Evolutionary conservation across 2,329 filamentous ascomycete species (phyloP).

Genomic region (Fusarium liriodendri): DNA sequence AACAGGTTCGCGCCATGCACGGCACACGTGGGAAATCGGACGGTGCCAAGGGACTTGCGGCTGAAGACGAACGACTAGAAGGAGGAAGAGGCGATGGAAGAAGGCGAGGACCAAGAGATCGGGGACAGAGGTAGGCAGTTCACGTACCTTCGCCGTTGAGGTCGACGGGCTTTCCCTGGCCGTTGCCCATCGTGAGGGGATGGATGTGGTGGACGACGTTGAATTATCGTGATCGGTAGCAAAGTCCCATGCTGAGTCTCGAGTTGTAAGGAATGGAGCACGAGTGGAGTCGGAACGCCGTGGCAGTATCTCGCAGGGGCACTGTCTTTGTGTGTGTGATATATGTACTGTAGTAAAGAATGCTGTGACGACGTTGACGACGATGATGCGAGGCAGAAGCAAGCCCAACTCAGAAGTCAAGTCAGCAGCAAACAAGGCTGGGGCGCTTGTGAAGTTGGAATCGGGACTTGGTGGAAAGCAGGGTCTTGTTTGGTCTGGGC

Average conservation of each 20-base stretch:
- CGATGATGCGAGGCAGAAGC: slow-evolving; percentile 29
- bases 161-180: slow-evolving; percentile 91
- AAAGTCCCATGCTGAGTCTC: slow-evolving; percentile 46
- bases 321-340: slow-evolving; percentile 28
- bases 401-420: slow-evolving; percentile 31
- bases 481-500: slow-evolving; percentile 38
- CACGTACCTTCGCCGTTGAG: slow-evolving; percentile 88
- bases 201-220: slow-evolving; percentile 42
- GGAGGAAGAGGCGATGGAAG: slow-evolving; percentile 16
- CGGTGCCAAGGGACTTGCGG: slow-evolving; percentile 34
- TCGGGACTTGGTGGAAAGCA: slow-evolving; percentile 36
- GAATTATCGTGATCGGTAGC: slow-evolving; percentile 45
- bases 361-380: slow-evolving; percentile 5
- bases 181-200: slow-evolving; percentile 81
- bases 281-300: slow-evolving; percentile 40
- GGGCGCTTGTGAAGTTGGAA: slow-evolving; percentile 39
- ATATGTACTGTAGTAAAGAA: slow-evolving; percentile 1
- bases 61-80: slow-evolving; percentile 22
- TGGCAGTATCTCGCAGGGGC: slow-evolving; percentile 35
- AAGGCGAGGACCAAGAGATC: slow-evolving; percentile 1
- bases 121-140: slow-evolving; percentile 1
- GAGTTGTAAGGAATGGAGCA: slow-evolving; percentile 33
- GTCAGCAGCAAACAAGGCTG: slow-evolving; percentile 34
- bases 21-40: slow-evolving; percentile 38
- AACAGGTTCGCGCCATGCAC: slow-evolving; percentile 36